Conservation (phyloP, 1,284 basidiomycete genomes). For the Heterobasidion irregulare region DNA sequence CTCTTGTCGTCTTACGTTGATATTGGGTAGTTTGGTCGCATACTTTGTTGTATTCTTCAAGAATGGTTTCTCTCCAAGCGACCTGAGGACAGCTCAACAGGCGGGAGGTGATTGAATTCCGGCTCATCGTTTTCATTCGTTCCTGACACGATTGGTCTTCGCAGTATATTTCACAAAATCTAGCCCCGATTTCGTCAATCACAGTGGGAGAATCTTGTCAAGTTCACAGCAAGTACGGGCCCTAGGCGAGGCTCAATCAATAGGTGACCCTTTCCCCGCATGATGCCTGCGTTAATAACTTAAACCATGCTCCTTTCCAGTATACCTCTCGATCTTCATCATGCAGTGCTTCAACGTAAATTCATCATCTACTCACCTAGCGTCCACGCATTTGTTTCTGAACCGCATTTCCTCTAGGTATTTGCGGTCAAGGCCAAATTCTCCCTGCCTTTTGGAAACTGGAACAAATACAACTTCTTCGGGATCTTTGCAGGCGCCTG, state of each 20-base stretch:
- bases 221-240: conserved; percentile 48
- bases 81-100: conserved; percentile 43
- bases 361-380: not conserved
- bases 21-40: conserved; percentile 34
- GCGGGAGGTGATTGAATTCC: conserved; percentile 22
- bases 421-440: conserved; percentile 64
- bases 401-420: conserved; percentile 27
- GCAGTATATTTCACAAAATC: conserved; percentile 37
- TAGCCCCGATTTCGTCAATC: conserved; percentile 49
- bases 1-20: not conserved
- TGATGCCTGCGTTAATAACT: not conserved
- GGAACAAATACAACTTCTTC: conserved; percentile 57
- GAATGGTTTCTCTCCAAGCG: conserved; percentile 50
- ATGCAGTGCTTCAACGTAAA: conserved; percentile 62
- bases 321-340: conserved; percentile 62
- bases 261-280: conserved; percentile 26
- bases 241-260: conserved; percentile 51
- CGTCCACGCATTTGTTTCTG: not conserved
- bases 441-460: conserved; percentile 52
- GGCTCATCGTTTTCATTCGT: not conserved
- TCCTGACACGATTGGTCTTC: not conserved
- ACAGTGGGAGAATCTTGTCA: conserved; percentile 35
- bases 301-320: conserved; percentile 15
- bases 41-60: conserved; percentile 64
- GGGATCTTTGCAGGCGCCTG: conserved; percentile 57